Conservation (phyloP, 169 alveolate species). For the Theileria orientalis region DNA sequence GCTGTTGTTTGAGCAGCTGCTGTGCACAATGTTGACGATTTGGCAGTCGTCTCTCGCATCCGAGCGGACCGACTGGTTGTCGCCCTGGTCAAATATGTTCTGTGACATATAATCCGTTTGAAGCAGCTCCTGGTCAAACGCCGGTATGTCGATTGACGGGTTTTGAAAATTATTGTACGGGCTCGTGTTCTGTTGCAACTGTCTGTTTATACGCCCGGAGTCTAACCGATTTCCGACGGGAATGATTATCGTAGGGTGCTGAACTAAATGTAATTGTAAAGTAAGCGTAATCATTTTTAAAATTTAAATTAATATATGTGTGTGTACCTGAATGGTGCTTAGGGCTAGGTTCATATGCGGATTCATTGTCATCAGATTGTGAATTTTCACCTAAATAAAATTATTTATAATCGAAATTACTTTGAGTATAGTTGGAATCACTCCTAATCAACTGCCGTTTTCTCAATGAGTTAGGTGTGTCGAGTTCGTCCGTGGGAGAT, state of each 20-base stretch:
- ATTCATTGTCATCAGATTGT: background rate
- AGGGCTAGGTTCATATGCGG: background rate
- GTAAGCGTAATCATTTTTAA: background rate
- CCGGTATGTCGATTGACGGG: background rate
- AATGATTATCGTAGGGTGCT: no score
- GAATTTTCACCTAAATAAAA: no score
- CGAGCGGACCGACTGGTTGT: background rate
- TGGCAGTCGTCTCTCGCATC: constrained; percentile 19
- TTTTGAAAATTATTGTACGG: background rate
- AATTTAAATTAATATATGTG: background rate
- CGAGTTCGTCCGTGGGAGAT: no score
- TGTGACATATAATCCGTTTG: background rate
- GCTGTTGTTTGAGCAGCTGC: background rate
- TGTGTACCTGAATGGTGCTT: background rate
- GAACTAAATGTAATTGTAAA: no score
- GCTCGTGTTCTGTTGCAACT: background rate
- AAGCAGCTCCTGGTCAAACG: background rate
- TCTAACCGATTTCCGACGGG: no score
- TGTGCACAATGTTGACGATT: constrained; percentile 11
- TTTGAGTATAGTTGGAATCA: no score
- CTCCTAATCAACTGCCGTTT: no score
- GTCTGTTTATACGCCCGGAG: no score
- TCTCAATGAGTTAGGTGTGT: no score
- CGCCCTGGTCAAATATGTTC: background rate
- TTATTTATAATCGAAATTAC: no score